Evolutionary conservation across 148 eudicot species (phyloP).

Genomic region (Cornus suecica): DNA sequence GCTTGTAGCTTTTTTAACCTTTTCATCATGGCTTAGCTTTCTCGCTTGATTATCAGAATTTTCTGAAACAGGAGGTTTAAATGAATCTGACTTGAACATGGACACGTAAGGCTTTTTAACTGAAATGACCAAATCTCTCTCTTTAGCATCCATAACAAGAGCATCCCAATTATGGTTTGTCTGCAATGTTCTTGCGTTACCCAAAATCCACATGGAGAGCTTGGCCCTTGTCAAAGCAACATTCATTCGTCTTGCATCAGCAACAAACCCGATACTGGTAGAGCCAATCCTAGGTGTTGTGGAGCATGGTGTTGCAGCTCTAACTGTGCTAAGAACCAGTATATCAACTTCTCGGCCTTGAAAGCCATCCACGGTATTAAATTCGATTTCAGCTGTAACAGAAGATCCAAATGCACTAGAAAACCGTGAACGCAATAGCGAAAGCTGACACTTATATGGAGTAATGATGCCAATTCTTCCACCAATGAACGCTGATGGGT

Average conservation of each 20-base stretch:
- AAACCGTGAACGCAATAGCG: slow-evolving; percentile 81
- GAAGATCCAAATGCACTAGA: slow-evolving; percentile 86
- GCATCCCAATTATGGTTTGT: slow-evolving; percentile 84
- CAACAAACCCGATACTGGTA: slow-evolving; percentile 84
- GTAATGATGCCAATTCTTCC: slow-evolving; percentile 94
- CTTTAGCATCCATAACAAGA: slow-evolving; percentile 74
- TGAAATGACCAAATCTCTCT: slow-evolving; percentile 66
- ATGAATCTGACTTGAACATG: slow-evolving; percentile 32
- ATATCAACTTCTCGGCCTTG: slow-evolving; percentile 99
- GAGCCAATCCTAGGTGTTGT: slow-evolving; percentile 31
- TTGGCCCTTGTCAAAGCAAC: slow-evolving; percentile 97
- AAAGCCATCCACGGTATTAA: slow-evolving; percentile 97
- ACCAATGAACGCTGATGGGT: slow-evolving; percentile 76
- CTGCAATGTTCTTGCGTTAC: slow-evolving; percentile 76
- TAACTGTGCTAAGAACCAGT: slow-evolving; percentile 84
- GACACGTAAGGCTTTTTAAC: slow-evolving; percentile 62
- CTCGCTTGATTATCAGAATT: slow-evolving; percentile 18
- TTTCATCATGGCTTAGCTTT: slow-evolving; percentile 28
- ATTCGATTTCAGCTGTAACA: slow-evolving; percentile 76
- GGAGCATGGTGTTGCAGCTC: slow-evolving; percentile 57
- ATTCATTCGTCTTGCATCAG: slow-evolving; percentile 98
- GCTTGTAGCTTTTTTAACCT: slow-evolving; percentile 22
- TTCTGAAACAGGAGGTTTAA: slow-evolving; percentile 27
- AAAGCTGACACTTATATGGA: slow-evolving; percentile 88
- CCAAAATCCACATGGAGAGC: slow-evolving; percentile 89